phyloP scores from a whole-genome alignment of 108 stramenopile genomes.

The Mediolabrus comicus region DNA sequence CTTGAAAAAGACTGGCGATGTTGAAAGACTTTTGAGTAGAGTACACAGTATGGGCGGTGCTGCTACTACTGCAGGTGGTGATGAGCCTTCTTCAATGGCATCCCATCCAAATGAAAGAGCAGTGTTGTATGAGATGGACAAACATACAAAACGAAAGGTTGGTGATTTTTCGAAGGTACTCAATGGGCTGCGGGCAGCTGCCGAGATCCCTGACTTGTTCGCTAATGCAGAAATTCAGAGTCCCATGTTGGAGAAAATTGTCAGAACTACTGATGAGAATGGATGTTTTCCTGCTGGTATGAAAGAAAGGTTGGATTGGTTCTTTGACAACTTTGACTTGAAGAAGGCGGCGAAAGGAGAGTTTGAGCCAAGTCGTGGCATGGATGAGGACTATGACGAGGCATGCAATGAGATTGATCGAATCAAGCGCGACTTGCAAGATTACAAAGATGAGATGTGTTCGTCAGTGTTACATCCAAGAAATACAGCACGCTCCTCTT shows the following conservation, averaged over 20 bases:
- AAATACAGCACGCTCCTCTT: constrained; percentile 49
- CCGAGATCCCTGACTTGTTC: constrained; percentile 80
- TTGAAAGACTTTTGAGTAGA: constrained; percentile 92
- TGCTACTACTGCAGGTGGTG: constrained; percentile 8
- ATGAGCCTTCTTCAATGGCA: constrained; percentile 21
- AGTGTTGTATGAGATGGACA: constrained; percentile 90
- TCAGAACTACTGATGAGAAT: constrained; percentile 65
- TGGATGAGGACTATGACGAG: constrained; percentile 89
- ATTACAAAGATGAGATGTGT: constrained; percentile 85
- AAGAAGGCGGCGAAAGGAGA: constrained; percentile 78
- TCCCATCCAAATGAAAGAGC: constrained; percentile 94
- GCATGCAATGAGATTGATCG: constrained; percentile 79
- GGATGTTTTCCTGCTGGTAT: constrained; percentile 88
- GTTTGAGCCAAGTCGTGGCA: constrained; percentile 88
- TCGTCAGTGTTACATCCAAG: constrained; percentile 41
- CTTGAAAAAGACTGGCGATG: constrained; percentile 84
- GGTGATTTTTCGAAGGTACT: constrained; percentile 82
- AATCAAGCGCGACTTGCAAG: constrained; percentile 76
- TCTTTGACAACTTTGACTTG: constrained; percentile 93
- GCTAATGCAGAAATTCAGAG: constrained; percentile 65
- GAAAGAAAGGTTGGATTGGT: constrained; percentile 80
- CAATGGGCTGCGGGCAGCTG: constrained; percentile 64
- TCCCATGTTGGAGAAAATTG: constrained; percentile 72
- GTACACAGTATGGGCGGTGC: constrained; percentile 90
- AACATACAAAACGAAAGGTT: constrained; percentile 94